A percentile compares a stretch with the other conserved stretches of the same genome.
Evolutionary conservation across 495 filamentous ascomycete species (phyloP).

Genomic region (Podospora didyma): DNA sequence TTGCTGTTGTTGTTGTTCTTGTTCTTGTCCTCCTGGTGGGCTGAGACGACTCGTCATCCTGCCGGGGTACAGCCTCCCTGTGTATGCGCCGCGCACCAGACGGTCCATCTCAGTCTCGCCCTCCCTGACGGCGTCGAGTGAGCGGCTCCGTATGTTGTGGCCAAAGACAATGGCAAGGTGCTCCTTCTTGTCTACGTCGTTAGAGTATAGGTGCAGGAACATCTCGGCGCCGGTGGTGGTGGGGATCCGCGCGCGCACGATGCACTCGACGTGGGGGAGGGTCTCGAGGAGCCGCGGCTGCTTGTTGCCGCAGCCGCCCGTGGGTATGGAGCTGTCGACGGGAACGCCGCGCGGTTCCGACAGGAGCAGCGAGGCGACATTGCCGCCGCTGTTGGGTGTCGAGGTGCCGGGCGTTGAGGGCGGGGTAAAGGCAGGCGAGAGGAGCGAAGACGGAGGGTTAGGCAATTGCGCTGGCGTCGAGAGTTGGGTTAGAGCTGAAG

Average conservation of each 20-base stretch:
- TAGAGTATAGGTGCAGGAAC: slow-evolving; percentile 94
- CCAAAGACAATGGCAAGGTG: slow-evolving; percentile 98
- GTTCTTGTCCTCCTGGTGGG: not conserved
- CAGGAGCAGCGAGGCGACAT: slow-evolving; percentile 1
- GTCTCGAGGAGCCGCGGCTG: slow-evolving; percentile 63
- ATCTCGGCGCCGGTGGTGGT: slow-evolving; percentile 89
- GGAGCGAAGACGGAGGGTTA: slow-evolving; percentile 41
- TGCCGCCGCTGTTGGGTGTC: not conserved
- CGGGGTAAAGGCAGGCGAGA: slow-evolving; percentile 77
- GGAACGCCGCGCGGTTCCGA: slow-evolving; percentile 46
- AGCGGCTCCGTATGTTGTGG: slow-evolving; percentile 70
- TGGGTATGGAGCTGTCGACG: slow-evolving; percentile 49
- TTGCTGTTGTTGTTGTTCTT: not conserved
- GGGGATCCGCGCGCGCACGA: slow-evolving; percentile 80
- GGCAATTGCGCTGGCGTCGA: slow-evolving; percentile 12
- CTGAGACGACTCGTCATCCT: slow-evolving; percentile 61
- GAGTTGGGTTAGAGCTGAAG: slow-evolving; percentile 7
- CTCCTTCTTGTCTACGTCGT: slow-evolving; percentile 90
- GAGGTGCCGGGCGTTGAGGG: slow-evolving; percentile 36
- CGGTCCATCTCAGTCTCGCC: slow-evolving; percentile 96
- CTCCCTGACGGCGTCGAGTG: slow-evolving; percentile 71
- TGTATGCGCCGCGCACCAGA: slow-evolving; percentile 91
- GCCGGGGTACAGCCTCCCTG: slow-evolving; percentile 81
- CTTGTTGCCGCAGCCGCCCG: slow-evolving; percentile 50
- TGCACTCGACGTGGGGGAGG: slow-evolving; percentile 72